Evolutionary conservation across 306 rosid genomes (phyloP), one percentile per base, ranked within the genome.

Genomic region (Astragalus membranaceus): DNA sequence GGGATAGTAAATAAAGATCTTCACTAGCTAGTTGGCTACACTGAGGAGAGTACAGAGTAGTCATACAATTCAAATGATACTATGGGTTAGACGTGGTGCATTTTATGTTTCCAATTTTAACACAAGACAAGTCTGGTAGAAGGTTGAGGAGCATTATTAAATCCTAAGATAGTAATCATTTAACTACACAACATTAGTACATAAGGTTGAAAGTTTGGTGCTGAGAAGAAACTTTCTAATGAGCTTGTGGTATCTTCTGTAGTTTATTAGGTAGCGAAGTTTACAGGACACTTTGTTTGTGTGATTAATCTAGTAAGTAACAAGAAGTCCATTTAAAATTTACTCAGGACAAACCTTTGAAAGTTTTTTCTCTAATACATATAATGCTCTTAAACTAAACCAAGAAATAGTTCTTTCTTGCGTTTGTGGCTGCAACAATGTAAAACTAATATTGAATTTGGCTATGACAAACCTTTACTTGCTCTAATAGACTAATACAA

Each of bases 271-370:
- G 33, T n/a, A 65, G 54, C 69, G 3, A 9, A 33, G 12, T 55
- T 79, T 47, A 6, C 11, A 59, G 33, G 15, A 44, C 16, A 29
- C 48, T 50, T 9, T 59, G 62, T 46, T 2, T 52, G 58, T 49
- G 63, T 46, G 20, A 76, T 72, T 57, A 39, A 69, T 56, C 60
- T 47, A n/a, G 37, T 33, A 13, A 16, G 49, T 41, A 44, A 63
- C 52, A 35, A 54, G 64, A 59, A 52, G 51, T 65, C 53, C 23
- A 59, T 70, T 66, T 76, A 57, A 48, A 53, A 32, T 12, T 30
- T 62, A n/a, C 37, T 53, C 7, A 0, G 41, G 74, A 62, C 32
- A 59, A 71, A 59, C 47, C 37, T 46, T 17, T 11, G 63, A 23
- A n/a, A 39, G 41, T 20, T 48, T 49, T 49, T 56, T 8, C 39